Evolutionary conservation across 305 asterid genomes (phyloP), one percentile per base, ranked within the genome.

Genomic region (Solanum hybrid): DNA sequence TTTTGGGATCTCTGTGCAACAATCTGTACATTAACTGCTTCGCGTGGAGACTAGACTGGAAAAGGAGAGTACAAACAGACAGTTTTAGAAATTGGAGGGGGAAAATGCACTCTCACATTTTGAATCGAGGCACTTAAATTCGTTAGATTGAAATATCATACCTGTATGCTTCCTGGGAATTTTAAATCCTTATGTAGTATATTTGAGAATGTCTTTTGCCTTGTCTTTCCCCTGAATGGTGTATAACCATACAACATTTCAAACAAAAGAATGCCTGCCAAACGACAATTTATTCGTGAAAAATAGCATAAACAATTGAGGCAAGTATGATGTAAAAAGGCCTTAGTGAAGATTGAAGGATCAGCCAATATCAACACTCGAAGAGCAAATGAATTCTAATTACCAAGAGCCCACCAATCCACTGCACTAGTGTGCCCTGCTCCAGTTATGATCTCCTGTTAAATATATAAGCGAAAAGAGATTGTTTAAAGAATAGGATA

Each of bases 351-450:
- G 29, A 56, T 34, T 51, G 6, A 56, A 56, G 75, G 88, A 85
- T 56, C 14, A 56, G 42, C 2, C 17, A 32, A 11, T 85, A 56
- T 85, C 29, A 51, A 27, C 75, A 84, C 12, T 29, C 75, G 22
- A 31, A 4, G 87, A 32, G 22, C 3, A 32, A 32, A 85, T 60
- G 77, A 38, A 22, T 85, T 36, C 80, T 37, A 88, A 91, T 94
- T 95, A 96, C 99, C 98, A 51, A 96, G 97, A 91, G 99, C 99
- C 99, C 99, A 96, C 99, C 99, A 97, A 92, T 97, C 99, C 38
- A 97, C 99, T 56, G 98, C 99, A 75, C 99, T 97, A 56, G 99
- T 94, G 90, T 97, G 99, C 78, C 99, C 99, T 88, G 98, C 98
- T 85, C 98, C 99, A 7, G 96, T 89, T 90, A 97, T 95, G 92